Evolutionary conservation across 176 grass and related monocot genomes (phyloP).

Genomic region (Microstegium vimineum): DNA sequence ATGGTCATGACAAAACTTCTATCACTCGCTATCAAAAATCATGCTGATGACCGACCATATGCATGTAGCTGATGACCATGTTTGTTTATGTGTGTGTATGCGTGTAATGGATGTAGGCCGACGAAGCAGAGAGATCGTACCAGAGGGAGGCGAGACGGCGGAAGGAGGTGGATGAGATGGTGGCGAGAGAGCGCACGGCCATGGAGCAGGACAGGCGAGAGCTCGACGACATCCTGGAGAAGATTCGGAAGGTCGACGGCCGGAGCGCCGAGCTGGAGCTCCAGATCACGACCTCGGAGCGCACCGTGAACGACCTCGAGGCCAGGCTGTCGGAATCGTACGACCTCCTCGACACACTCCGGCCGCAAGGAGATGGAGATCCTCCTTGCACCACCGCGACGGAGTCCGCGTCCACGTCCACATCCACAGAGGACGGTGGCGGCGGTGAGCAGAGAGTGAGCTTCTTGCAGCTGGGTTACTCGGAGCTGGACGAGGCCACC

Average conservation of each 20-base stretch:
- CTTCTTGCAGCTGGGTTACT: slow-evolving; percentile 22
- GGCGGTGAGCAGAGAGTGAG: not conserved
- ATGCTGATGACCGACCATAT: not conserved
- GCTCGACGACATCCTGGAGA: slow-evolving; percentile 33
- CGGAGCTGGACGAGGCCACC: slow-evolving; percentile 53
- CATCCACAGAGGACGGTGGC: not conserved
- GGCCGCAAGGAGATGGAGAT: not conserved
- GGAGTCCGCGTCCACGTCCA: too few species aligned
- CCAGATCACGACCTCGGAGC: slow-evolving; percentile 22
- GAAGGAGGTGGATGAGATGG: slow-evolving; percentile 46
- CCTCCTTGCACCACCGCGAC: too few species aligned
- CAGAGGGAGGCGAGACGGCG: slow-evolving; percentile 40
- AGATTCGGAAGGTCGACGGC: slow-evolving; percentile 27
- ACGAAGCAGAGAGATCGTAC: slow-evolving; percentile 37
- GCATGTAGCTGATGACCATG: not conserved
- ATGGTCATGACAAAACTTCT: slow-evolving; percentile 8
- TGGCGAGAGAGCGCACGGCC: slow-evolving; percentile 43
- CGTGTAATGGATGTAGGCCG: slow-evolving; percentile 27
- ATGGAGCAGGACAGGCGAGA: slow-evolving; percentile 49
- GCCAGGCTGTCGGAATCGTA: slow-evolving; percentile 46
- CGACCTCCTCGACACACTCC: slow-evolving; percentile 36
- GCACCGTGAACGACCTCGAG: slow-evolving; percentile 25
- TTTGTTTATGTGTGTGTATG: not conserved
- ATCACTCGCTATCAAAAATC: not conserved
- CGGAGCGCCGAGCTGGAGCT: slow-evolving; percentile 44